These are phyloP conservation scores for Arbutus unedo DNA, from an alignment of 148 eudicot species.

Conservation along the genomic window DNA sequence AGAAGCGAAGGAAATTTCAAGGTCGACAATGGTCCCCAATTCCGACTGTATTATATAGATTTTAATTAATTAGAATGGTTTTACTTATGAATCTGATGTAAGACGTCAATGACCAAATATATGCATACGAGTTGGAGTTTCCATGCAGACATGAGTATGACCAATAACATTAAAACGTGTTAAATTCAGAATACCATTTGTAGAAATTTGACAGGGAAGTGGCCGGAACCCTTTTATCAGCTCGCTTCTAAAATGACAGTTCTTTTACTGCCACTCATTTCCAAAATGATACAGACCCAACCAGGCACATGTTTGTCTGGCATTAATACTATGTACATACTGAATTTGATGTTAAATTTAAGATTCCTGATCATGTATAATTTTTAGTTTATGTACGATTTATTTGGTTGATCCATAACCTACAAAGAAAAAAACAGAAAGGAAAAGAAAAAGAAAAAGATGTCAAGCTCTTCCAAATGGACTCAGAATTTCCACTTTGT, in stretches of 20 bases:
- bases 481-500: background rate
- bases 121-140: too few relatives aligned
- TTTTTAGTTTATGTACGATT: background rate
- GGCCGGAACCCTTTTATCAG: background rate
- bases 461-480: background rate
- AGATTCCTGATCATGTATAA: background rate
- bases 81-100: too few relatives aligned
- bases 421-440: too few relatives aligned
- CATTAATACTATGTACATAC: background rate
- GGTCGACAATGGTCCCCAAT: too few relatives aligned
- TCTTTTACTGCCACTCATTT: background rate
- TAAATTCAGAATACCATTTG: background rate
- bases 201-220: background rate
- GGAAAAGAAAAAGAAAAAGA: background rate
- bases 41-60: too few relatives aligned
- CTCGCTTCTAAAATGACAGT: background rate
- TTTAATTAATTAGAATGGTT: too few relatives aligned
- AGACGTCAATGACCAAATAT: too few relatives aligned
- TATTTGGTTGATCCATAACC: background rate
- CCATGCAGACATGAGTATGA: too few relatives aligned
- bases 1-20: too few relatives aligned
- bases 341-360: background rate
- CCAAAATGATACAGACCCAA: background rate
- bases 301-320: background rate
- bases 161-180: too few relatives aligned